These are phyloP conservation scores for Angophora floribunda DNA, from an alignment of 345 rosid species.

Conservation along the genomic window DNA sequence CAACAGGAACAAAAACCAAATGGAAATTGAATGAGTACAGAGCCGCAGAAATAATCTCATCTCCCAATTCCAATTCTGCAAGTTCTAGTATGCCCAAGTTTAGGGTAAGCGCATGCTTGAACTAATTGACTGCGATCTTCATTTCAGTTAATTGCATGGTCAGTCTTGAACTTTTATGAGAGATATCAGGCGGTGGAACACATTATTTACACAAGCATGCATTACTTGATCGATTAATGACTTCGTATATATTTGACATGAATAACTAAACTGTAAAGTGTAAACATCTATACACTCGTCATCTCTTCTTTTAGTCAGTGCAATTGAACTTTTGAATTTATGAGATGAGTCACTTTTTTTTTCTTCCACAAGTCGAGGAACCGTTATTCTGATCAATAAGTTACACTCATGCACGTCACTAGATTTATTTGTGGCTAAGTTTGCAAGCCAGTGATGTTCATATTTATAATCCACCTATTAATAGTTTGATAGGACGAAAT, in stretches of 20 bases:
- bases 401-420: not conserved
- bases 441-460: not conserved
- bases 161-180: not conserved
- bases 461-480: not conserved
- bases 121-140: not conserved
- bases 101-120: not conserved
- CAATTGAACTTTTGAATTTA: not conserved
- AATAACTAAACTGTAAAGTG: not conserved
- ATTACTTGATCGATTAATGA: not conserved
- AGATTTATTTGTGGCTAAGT: not conserved
- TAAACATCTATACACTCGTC: not conserved
- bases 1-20: not conserved
- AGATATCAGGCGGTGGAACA: not conserved
- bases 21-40: slow-evolving; percentile 33
- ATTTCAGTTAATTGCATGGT: not conserved
- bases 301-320: not conserved
- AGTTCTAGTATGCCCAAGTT: not conserved
- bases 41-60: slow-evolving; percentile 35
- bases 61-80: not conserved
- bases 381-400: not conserved
- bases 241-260: not conserved
- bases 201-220: not conserved
- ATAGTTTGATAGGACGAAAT: not conserved
- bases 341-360: not conserved
- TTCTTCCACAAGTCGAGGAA: not conserved